Evolutionary conservation across 768 basidiomycete species (phyloP), one percentile per base, ranked within the genome.

Genomic region (Rhodocollybia butyracea): DNA sequence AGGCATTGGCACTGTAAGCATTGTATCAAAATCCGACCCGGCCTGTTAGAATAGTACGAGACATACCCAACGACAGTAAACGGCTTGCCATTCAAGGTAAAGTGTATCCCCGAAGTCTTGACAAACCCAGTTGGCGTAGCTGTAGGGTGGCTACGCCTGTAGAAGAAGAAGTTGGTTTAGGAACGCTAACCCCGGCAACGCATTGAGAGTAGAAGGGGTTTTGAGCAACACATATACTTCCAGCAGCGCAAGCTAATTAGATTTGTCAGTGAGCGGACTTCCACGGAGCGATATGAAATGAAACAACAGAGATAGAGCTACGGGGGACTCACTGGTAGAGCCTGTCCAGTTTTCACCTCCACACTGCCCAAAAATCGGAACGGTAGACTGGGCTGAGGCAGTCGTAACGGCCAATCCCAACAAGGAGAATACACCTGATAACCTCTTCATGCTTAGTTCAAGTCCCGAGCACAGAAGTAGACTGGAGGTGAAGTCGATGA

Each of bases 1-100:
- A 83, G 1, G 81, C 75, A 64, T 84, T 84, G 10, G 74, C 66
- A 6, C 81, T 75, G 54, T 39, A 36, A 12, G 12, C 15, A 10
- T 19, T 19, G 19, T 48, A 40, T 34, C n/a, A 10, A 27, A 13
- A 32, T 3, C 41, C n/a, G 15, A n/a, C 19, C 12, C 2, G n/a
- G 10, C 26, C n/a, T 13, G 2, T 8, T 30, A 19, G 46, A 36
- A 5, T 10, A 46, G 8, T 29, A 21, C 17, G 10, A 19, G 13
- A 2, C 38, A 36, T 32, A 42, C 77, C 76, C 77, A 45, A 75
- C 73, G 7, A 74, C 68, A 15, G 70, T 72, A 62, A 65, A 76
- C 2, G 63, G 65, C 5, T 64, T 56, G 12, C 75, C 76, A 55
- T 71, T 66, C 31, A 78, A 65, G 3, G 66, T 71, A 58, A 77